Evolutionary conservation across 2,329 filamentous ascomycete species (phyloP), one percentile per base, ranked within the genome.

Genomic region (Bipolaris victoriae): DNA sequence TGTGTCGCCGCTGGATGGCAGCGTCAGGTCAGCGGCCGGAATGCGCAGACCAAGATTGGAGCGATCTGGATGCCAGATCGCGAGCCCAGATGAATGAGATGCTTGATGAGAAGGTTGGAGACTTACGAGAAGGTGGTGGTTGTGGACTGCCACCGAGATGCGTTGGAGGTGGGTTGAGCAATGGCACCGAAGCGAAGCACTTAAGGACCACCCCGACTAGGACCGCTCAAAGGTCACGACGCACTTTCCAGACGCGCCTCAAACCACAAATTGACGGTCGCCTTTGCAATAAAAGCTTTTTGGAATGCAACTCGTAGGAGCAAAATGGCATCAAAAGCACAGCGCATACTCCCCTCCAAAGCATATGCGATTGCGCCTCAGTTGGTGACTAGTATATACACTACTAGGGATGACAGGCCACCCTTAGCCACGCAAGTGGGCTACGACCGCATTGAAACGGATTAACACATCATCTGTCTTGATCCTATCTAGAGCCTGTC

Each of bases 1-100:
- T 74, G 64, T 70, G 68, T 69, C 71, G 71, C 73, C 72, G 73
- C 68, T 67, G 60, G 66, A 63, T 72, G 71, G 55, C 62, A 63
- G 62, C 67, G 60, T 64, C 66, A 62, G 62, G 73, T 74, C 59
- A 75, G 73, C 64, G 64, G 64, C 54, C 58, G 55, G 50, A 49
- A 62, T 65, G 68, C 64, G 64, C 67, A 67, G 36, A 58, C 57
- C 50, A 62, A 50, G 40, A 57, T 63, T 56, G 49, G 51, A 49
- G 41, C 51, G 24, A 50, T 46, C 54, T 52, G 52, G 58, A 61
- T 48, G 58, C 57, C 52, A 58, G 55, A 64, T 52, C 49, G 53
- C 46, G 55, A 44, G 33, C 49, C 52, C 57, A 52, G 53, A 55
- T 47, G 56, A 49, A 53, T 39, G 61, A 52, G 47, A 58, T 55